Conservation (phyloP, 208 protist species). For the Tritrichomonas musculus region DNA sequence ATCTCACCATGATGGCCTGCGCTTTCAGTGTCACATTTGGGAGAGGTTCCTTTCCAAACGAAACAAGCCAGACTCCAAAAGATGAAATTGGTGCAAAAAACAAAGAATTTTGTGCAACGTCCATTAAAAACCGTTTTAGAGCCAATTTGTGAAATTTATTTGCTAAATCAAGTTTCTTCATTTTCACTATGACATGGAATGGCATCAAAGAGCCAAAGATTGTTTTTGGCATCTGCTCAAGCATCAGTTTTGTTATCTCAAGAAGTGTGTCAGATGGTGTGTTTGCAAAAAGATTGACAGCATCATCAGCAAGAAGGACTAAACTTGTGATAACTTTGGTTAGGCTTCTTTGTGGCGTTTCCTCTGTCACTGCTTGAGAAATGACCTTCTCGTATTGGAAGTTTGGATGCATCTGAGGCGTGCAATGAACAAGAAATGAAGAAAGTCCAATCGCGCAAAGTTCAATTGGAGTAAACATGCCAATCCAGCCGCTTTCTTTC, state of each 20-base stretch:
- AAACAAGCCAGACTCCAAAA: neutral
- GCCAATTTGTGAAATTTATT: neutral
- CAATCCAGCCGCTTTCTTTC: neutral
- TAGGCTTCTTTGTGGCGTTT: neutral
- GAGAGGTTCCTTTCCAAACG: neutral
- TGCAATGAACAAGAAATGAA: neutral
- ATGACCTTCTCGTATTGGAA: neutral
- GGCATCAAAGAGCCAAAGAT: neutral
- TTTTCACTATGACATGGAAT: neutral
- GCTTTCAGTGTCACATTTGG: neutral
- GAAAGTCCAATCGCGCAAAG: neutral
- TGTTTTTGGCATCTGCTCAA: neutral
- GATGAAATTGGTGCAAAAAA: neutral
- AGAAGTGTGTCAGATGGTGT: neutral
- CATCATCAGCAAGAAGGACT: neutral
- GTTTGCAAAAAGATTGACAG: neutral
- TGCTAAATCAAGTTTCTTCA: neutral
- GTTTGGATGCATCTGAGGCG: neutral
- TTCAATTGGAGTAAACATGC: neutral
- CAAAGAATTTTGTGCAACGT: neutral
- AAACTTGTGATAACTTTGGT: neutral
- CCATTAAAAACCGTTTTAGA: neutral
- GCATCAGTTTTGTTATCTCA: neutral
- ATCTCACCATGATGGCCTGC: neutral
- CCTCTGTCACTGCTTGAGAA: no score